Evolutionary conservation across 1,284 basidiomycete genomes (phyloP).

Genomic region (Austropuccinia psidii): DNA sequence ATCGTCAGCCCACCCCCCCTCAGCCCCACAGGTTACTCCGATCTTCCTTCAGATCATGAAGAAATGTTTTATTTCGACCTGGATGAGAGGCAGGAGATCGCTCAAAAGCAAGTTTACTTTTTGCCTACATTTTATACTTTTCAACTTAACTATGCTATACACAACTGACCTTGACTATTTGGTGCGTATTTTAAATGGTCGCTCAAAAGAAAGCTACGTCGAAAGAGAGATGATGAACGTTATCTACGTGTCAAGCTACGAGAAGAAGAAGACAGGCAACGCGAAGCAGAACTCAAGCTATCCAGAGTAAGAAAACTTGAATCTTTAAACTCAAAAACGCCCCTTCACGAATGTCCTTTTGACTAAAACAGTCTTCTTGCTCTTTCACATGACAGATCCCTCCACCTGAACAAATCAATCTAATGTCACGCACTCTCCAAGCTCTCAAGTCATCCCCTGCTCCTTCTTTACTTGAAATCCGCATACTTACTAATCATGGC

Average conservation of each 20-base stretch:
- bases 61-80: constrained; percentile 34
- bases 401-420: constrained; percentile 11
- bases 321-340: not conserved
- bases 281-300: constrained; percentile 5
- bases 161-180: no score
- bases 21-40: constrained; percentile 27
- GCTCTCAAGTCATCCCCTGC: constrained; percentile 16
- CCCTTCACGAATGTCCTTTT: not conserved
- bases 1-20: not conserved
- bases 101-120: not conserved
- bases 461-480: constrained; percentile 31
- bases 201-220: constrained; percentile 9
- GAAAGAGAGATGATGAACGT: constrained; percentile 28
- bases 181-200: not conserved
- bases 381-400: constrained; percentile 3
- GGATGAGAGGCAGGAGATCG: constrained; percentile 9
- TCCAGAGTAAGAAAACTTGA: constrained; percentile 3
- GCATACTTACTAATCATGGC: constrained; percentile 26
- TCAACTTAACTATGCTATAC: no score
- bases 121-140: not conserved
- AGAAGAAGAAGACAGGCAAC: constrained; percentile 31
- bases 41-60: constrained; percentile 31
- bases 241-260: constrained; percentile 10
- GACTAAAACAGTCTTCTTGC: not conserved
- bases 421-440: constrained; percentile 14